phyloP scores from a whole-genome alignment of 2,329 filamentous ascomycete genomes.

The Aspergillus calidoustus region DNA sequence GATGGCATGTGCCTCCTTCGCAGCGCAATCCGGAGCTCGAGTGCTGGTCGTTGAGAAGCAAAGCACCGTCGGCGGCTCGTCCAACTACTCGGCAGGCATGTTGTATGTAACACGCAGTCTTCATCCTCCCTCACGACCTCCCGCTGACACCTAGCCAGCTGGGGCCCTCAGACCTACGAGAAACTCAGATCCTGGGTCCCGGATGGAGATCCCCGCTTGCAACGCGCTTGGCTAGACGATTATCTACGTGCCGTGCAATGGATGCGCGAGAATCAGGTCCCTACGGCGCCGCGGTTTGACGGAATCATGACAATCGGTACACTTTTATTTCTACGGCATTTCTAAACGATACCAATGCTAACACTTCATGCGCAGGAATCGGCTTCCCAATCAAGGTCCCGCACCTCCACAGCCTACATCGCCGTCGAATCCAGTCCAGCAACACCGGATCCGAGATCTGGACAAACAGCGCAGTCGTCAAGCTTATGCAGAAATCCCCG shows the following conservation, averaged over 20 bases:
- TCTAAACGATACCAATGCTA: background rate
- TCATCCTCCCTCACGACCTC: background rate
- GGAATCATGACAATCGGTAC: conserved; percentile 36
- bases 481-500: conserved; percentile 28
- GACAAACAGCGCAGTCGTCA: conserved; percentile 27
- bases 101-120: conserved; percentile 25
- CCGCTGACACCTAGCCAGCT: conserved; percentile 19
- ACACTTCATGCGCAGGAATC: conserved; percentile 22
- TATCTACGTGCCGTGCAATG: conserved; percentile 34
- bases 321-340: background rate
- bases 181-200: conserved; percentile 32
- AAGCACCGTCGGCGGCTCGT: conserved; percentile 29
- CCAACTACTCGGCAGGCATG: conserved; percentile 34
- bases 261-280: conserved; percentile 34
- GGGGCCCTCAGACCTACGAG: conserved; percentile 30
- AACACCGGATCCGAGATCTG: conserved; percentile 26
- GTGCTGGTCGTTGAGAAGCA: conserved; percentile 34
- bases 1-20: conserved; percentile 34
- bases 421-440: conserved; percentile 24
- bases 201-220: conserved; percentile 28
- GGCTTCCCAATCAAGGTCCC: conserved; percentile 34
- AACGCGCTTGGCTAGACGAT: conserved; percentile 31
- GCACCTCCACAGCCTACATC: conserved; percentile 26
- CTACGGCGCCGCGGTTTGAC: conserved; percentile 30
- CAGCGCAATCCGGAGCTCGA: conserved; percentile 30